phyloP scores from a whole-genome alignment of 2,329 filamentous ascomycete species.

The Aspergillaceae sp. region DNA sequence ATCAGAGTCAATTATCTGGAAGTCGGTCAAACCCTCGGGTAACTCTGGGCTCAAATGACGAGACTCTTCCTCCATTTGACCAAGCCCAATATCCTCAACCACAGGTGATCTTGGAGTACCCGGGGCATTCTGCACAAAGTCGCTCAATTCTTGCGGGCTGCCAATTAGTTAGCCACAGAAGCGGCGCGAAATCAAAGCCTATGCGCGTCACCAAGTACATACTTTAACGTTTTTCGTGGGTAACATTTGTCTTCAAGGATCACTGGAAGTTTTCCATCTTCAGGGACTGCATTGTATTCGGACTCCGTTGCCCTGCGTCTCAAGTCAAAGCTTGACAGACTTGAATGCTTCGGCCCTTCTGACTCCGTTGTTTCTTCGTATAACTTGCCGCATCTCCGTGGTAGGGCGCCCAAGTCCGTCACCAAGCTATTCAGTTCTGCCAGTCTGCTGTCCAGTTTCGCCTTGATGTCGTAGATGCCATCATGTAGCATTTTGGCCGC shows the following conservation, averaged over 20 bases:
- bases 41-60: conserved; percentile 7
- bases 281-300: conserved; percentile 11
- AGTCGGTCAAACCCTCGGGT: conserved; percentile 1
- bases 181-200: background rate
- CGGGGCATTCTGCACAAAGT: conserved; percentile 16
- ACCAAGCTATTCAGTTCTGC: conserved; percentile 48
- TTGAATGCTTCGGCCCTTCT: conserved; percentile 6
- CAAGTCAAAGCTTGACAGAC: conserved; percentile 4
- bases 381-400: conserved; percentile 20
- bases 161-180: conserved; percentile 4
- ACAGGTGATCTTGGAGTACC: conserved; percentile 22
- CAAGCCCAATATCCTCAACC: conserved; percentile 37
- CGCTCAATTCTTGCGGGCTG: conserved; percentile 30
- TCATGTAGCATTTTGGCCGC: conserved; percentile 37
- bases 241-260: conserved; percentile 54
- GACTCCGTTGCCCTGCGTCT: conserved; percentile 9
- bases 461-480: conserved; percentile 45
- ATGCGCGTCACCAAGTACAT: conserved; percentile 17
- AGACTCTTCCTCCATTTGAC: conserved; percentile 11
- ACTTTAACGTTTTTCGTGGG: conserved; percentile 49
- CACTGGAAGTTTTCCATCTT: conserved; percentile 43
- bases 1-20: conserved; percentile 3
- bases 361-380: conserved; percentile 9
- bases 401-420: conserved; percentile 44
- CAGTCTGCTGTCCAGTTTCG: conserved; percentile 48